These are phyloP conservation scores for Venturia asperata DNA, from an alignment of 2,329 filamentous ascomycete genomes.

Conservation along the genomic window DNA sequence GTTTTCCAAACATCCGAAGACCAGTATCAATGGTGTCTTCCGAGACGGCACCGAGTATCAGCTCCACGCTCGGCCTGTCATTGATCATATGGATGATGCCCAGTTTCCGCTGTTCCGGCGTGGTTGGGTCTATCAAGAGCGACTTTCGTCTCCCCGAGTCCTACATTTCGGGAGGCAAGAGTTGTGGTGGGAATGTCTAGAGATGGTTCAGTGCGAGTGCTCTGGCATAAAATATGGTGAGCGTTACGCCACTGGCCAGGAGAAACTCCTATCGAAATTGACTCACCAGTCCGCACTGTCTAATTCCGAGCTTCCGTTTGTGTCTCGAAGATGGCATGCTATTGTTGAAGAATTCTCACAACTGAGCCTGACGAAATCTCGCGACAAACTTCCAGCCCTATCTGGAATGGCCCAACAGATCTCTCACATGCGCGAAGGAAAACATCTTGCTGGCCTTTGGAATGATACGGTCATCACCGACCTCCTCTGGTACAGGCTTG, in stretches of 20 bases:
- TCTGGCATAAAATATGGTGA: constrained; percentile 7
- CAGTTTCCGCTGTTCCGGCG: constrained; percentile 18
- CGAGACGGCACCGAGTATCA: constrained; percentile 11
- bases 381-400: constrained; percentile 20
- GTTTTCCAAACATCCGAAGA: constrained; percentile 14
- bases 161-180: constrained; percentile 18
- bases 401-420: constrained; percentile 19
- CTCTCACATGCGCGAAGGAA: not conserved
- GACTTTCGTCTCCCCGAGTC: constrained; percentile 18
- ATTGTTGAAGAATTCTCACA: constrained; percentile 19
- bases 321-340: constrained; percentile 16
- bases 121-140: constrained; percentile 20
- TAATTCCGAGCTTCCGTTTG: not conserved
- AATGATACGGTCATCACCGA: not conserved
- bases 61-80: constrained; percentile 17
- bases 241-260: constrained; percentile 12
- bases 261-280: constrained; percentile 12
- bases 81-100: constrained; percentile 15
- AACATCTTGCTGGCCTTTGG: constrained; percentile 20
- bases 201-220: constrained; percentile 17
- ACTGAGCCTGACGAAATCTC: constrained; percentile 8
- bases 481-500: constrained; percentile 18
- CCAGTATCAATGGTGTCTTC: not conserved
- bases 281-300: constrained; percentile 9
- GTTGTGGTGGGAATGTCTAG: constrained; percentile 19